A percentile compares a stretch with the other conserved stretches of the same genome.
Conservation (phyloP, 768 basidiomycete species). For the Roridomyces roridus region DNA sequence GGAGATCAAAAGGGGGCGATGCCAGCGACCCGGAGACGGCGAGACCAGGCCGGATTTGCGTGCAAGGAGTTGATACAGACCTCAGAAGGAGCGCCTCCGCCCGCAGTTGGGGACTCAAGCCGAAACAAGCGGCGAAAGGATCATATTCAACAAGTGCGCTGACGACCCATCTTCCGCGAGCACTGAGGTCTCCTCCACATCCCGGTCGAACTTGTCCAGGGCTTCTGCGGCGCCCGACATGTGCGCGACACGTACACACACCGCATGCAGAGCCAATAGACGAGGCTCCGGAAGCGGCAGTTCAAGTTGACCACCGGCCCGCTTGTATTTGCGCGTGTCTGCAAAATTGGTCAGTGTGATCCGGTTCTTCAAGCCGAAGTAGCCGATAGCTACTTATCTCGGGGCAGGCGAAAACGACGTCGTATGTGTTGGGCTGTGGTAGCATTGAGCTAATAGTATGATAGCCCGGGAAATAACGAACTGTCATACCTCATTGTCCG, state of each 20-base stretch:
- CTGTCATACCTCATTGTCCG: not conserved
- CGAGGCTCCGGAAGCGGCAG: slow-evolving; percentile 21
- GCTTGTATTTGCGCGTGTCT: not conserved
- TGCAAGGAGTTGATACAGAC: too few relatives aligned
- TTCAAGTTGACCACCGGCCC: not conserved
- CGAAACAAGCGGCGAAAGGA: too few relatives aligned
- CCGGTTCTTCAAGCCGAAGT: not conserved
- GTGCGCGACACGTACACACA: slow-evolving; percentile 32
- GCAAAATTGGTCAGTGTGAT: not conserved
- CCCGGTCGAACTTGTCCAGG: slow-evolving; percentile 6
- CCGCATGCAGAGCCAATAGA: slow-evolving; percentile 28
- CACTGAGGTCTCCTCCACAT: not conserved
- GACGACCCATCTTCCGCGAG: too few relatives aligned
- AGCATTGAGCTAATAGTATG: not conserved
- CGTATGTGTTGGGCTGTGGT: slow-evolving; percentile 3
- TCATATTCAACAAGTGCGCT: too few relatives aligned
- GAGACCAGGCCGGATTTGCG: too few relatives aligned
- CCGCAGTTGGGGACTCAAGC: too few relatives aligned
- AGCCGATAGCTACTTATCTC: not conserved
- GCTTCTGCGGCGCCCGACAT: slow-evolving; percentile 27
- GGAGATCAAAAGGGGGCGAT: too few relatives aligned
- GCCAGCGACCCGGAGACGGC: too few relatives aligned
- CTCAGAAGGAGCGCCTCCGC: too few relatives aligned
- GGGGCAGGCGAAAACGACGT: not conserved
- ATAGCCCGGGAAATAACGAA: not conserved